Evolutionary conservation across 2,329 filamentous ascomycete genomes (phyloP).

Genomic region (Podosphaera fusca): DNA sequence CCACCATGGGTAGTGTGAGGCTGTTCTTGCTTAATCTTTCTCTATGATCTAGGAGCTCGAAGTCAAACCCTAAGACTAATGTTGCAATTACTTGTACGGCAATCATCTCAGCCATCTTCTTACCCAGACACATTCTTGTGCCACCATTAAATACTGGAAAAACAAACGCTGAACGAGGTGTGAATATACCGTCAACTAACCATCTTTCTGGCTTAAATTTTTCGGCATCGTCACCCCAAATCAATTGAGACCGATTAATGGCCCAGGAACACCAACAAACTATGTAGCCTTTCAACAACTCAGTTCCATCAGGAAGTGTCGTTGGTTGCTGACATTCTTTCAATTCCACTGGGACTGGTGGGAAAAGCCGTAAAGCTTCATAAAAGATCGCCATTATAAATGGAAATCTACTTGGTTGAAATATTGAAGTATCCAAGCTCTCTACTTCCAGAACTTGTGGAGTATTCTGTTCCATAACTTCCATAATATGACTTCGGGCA

Average conservation of each 20-base stretch:
- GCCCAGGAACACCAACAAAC: slow-evolving; percentile 42
- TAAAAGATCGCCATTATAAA: slow-evolving; percentile 39
- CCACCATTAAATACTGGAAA: slow-evolving; percentile 44
- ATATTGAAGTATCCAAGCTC: slow-evolving; percentile 4
- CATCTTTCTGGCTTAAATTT: slow-evolving; percentile 33
- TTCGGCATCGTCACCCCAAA: slow-evolving; percentile 33
- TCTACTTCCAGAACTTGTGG: no score
- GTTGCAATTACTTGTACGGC: slow-evolving; percentile 31
- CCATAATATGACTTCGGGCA: slow-evolving; percentile 16
- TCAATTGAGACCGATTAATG: slow-evolving; percentile 31
- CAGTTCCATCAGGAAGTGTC: slow-evolving; percentile 36
- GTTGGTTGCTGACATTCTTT: slow-evolving; percentile 30
- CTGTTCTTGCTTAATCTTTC: slow-evolving; percentile 35
- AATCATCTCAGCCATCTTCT: slow-evolving; percentile 39
- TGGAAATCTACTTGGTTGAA: slow-evolving; percentile 21
- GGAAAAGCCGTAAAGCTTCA: slow-evolving; percentile 36
- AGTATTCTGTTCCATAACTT: no score
- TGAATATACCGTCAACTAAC: slow-evolving; percentile 22
- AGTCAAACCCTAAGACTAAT: slow-evolving; percentile 27
- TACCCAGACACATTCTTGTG: slow-evolving; percentile 34
- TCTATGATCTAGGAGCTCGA: slow-evolving; percentile 19
- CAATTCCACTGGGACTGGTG: slow-evolving; percentile 42
- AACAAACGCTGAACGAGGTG: slow-evolving; percentile 27
- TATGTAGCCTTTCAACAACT: slow-evolving; percentile 28
- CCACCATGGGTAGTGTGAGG: slow-evolving; percentile 39